These are phyloP conservation scores for Ceratocystis cacaofunesta DNA, from an alignment of 2,329 filamentous ascomycete species.

Conservation along the genomic window DNA sequence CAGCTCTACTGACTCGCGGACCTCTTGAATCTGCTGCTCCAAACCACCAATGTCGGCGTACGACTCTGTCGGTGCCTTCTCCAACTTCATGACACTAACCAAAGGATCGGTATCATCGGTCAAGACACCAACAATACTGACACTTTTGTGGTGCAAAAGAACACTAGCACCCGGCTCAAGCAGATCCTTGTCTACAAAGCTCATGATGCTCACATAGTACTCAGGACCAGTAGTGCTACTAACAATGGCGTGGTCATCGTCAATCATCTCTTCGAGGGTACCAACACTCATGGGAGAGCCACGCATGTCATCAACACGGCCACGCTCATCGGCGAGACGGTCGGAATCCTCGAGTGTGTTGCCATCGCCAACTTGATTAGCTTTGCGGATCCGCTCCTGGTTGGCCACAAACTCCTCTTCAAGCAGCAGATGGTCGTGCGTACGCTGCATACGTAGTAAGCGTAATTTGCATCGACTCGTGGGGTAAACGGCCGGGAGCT, in stretches of 20 bases:
- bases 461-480: constrained; percentile 95
- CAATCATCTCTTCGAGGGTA: constrained; percentile 95
- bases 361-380: constrained; percentile 65
- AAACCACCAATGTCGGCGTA: constrained; percentile 97
- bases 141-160: constrained; percentile 89
- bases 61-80: constrained; percentile 95
- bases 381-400: constrained; percentile 87
- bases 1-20: constrained; percentile 90
- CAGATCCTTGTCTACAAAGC: constrained; percentile 97
- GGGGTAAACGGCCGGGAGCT: constrained; percentile 85
- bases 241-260: constrained; percentile 97
- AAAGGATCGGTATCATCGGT: constrained; percentile 92
- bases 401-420: constrained; percentile 99
- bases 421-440: constrained; percentile 90
- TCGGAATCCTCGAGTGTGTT: constrained; percentile 60
- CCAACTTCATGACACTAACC: constrained; percentile 97
- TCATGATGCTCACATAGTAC: constrained; percentile 99
- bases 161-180: constrained; percentile 93
- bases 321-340: constrained; percentile 83
- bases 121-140: constrained; percentile 91
- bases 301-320: constrained; percentile 93
- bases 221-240: constrained; percentile 94
- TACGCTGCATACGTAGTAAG: constrained; percentile 93
- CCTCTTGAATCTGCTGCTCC: constrained; percentile 91
- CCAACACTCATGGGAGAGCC: constrained; percentile 98